Evolutionary conservation across 257 asterid genomes (phyloP).

Genomic region (Coffea eugenioides): DNA sequence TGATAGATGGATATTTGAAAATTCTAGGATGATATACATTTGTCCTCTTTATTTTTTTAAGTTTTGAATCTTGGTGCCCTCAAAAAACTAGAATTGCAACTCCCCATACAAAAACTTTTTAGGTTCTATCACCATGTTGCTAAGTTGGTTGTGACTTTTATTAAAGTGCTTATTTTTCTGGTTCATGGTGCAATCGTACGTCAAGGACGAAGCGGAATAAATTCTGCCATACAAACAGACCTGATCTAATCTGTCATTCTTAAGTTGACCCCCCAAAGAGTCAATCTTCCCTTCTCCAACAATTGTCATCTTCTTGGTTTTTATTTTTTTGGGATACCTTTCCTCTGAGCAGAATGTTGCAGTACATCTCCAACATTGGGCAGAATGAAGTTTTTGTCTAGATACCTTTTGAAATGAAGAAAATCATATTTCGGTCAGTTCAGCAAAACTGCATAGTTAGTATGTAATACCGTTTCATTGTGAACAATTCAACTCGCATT

Average conservation of each 20-base stretch:
- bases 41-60: too few relatives aligned
- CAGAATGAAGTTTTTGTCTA: too few relatives aligned
- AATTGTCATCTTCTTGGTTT: background rate
- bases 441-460: too few relatives aligned
- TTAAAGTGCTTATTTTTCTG: background rate
- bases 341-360: background rate
- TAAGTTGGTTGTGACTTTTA: too few relatives aligned
- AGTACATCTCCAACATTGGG: too few relatives aligned
- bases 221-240: background rate
- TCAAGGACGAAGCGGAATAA: background rate
- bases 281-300: background rate
- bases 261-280: background rate
- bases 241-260: background rate
- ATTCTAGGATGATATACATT: background rate
- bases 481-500: too few relatives aligned
- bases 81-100: conserved; percentile 8
- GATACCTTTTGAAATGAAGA: too few relatives aligned
- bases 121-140: conserved; percentile 8
- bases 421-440: too few relatives aligned
- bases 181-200: background rate
- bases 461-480: too few relatives aligned
- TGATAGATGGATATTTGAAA: background rate
- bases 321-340: background rate
- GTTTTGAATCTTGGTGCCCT: conserved; percentile 9
- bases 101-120: conserved; percentile 14